Base-by-base conservation (phyloP, 371 early-diverging fungal species). In the Lichtheimia ornata region DNA sequence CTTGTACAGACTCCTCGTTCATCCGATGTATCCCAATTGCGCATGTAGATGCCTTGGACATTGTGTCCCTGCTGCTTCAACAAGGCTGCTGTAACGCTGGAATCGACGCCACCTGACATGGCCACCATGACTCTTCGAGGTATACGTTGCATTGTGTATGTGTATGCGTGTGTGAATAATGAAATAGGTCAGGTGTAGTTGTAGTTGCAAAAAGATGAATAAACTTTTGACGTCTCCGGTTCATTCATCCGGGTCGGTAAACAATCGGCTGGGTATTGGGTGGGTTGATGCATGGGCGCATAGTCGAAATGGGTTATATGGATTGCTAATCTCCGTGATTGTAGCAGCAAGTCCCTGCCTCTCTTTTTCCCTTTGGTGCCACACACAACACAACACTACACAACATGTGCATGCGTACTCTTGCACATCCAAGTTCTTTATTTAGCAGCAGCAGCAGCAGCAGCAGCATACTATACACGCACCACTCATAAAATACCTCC, bases 31-130 rank as follows among this genome's bases (percentile, higher is more conserved):
- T 96, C 95, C 98, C 98, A 97, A 73, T 97, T 97, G 56, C 88
- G 88, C 97, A 97, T 96, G 64, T 91, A 97, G 12, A 95, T 74
- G 2, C 89, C 97, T 45, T 88, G 79, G 5, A 94, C 89, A 35
- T 80, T 65, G 66, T 81, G 85, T 12, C 90, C 87, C 73, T 80
- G 80, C 14, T 73, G 58, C 42, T 87, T 76, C 5, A 96, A 72
- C 18, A 96, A 70, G 49, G 88, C 74, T 0, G 94, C 94, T 14
- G 90, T 81, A 14, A 96, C 93, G 69, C 93, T 90, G 0, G 94
- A 94, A 63, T 97, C 98, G 0, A 97, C 95, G 2, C 98, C 98
- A 35, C 94, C 92, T 1, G 94, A 93, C 91, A 97, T 90, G 28
- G 90, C 88, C 0, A 95, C 71, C 11, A 88, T 78, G 9, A 95